These are phyloP conservation scores for Hapsidospora chrysogenum DNA, from an alignment of 495 filamentous ascomycete species.

Conservation along the genomic window DNA sequence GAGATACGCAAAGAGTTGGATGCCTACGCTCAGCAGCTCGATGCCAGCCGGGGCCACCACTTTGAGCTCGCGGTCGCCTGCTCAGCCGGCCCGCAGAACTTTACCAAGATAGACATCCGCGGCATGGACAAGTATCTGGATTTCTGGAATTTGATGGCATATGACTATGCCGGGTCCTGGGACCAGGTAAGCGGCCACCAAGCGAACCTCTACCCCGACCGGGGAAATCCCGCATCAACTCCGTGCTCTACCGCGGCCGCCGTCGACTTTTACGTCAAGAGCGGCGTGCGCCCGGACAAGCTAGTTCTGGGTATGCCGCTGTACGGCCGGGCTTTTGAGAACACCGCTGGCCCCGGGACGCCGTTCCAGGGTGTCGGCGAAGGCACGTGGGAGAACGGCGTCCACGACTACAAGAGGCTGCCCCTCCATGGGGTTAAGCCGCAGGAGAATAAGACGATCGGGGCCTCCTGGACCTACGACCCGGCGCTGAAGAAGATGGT, in stretches of 20 bases:
- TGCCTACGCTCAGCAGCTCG: constrained; percentile 34
- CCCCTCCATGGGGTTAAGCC: constrained; percentile 36
- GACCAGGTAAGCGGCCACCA: constrained; percentile 59
- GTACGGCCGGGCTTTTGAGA: constrained; percentile 73
- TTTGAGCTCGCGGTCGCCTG: constrained; percentile 76
- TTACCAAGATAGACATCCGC: constrained; percentile 50
- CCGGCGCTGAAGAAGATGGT: constrained; percentile 41
- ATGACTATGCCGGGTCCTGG: constrained; percentile 70
- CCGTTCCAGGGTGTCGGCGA: constrained; percentile 55
- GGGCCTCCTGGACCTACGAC: constrained; percentile 62
- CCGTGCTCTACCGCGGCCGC: constrained; percentile 62
- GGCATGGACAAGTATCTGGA: constrained; percentile 72
- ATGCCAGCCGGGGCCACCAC: constrained; percentile 24
- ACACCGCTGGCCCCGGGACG: constrained; percentile 56
- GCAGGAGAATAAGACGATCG: constrained; percentile 30
- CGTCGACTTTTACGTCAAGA: constrained; percentile 45
- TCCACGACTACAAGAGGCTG: constrained; percentile 73
- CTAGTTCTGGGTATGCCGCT: constrained; percentile 85
- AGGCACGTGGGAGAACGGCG: constrained; percentile 72
- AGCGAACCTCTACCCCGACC: constrained; percentile 54
- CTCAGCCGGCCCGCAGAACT: constrained; percentile 50
- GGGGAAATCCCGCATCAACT: constrained; percentile 34
- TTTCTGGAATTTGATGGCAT: constrained; percentile 91
- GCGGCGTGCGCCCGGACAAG: constrained; percentile 47
- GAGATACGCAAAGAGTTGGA: constrained; percentile 43